A percentile compares a stretch with the other conserved stretches of the same genome.
These are phyloP conservation scores for Penicillium manginii DNA, from an alignment of 495 filamentous ascomycete species.

Conservation along the genomic window DNA sequence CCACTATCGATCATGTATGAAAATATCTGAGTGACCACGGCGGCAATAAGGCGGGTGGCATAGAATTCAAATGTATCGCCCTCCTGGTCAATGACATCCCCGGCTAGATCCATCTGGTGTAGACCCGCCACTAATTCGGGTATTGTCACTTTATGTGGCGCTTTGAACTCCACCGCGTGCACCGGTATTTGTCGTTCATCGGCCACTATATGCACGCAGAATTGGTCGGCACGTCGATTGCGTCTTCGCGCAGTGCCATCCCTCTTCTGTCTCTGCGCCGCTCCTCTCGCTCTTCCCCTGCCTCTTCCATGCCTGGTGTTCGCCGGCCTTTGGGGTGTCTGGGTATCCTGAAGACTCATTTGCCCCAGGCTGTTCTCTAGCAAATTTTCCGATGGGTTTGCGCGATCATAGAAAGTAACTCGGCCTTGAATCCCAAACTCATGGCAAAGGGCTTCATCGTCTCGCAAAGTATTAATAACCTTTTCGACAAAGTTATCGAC, in stretches of 20 bases:
- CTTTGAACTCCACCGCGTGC: constrained; percentile 34
- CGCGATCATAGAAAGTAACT: constrained; percentile 30
- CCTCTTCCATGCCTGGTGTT: constrained; percentile 21
- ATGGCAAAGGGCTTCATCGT: constrained; percentile 22
- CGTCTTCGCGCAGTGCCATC: constrained; percentile 17
- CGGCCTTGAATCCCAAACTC: constrained; percentile 29
- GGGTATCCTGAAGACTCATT: constrained; percentile 23
- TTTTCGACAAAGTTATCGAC: constrained; percentile 33
- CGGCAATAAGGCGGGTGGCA: constrained; percentile 15
- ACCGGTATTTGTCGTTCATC: constrained; percentile 25
- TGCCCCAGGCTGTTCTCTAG: constrained; percentile 28
- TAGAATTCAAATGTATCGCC: constrained; percentile 37
- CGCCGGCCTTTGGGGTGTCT: constrained; percentile 19
- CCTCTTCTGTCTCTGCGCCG: constrained; percentile 20
- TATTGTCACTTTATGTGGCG: constrained; percentile 31
- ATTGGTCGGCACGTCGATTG: constrained; percentile 29
- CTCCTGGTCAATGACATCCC: constrained; percentile 33
- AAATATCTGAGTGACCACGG: constrained; percentile 50
- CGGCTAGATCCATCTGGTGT: constrained; percentile 32
- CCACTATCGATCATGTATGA: constrained; percentile 50
- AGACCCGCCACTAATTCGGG: constrained; percentile 33
- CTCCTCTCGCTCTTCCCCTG: constrained; percentile 23
- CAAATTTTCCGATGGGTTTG: constrained; percentile 18
- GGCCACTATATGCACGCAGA: constrained; percentile 27
- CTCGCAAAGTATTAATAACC: constrained; percentile 27